Percentiles rank a stretch among this genome's conserved stretches.
phyloP scores from a whole-genome alignment of 257 asterid species.

The Ehretia macrophylla region DNA sequence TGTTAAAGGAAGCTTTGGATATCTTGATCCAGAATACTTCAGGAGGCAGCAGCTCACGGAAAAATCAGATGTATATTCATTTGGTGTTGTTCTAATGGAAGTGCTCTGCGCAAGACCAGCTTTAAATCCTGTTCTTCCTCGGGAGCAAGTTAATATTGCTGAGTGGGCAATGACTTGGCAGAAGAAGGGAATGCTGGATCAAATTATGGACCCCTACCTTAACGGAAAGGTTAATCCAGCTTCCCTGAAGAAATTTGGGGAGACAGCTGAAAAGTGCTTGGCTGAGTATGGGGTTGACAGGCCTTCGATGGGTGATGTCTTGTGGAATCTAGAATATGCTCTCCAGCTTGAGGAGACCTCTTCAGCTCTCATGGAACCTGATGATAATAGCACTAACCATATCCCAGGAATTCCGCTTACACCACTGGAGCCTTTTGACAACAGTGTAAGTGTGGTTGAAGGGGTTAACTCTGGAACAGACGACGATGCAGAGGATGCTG shows the following conservation, averaged over 20 bases:
- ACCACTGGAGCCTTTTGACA: slow-evolving; percentile 29
- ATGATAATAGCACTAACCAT: slow-evolving; percentile 46
- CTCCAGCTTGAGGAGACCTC: slow-evolving; percentile 46
- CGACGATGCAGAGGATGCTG: slow-evolving; percentile 38
- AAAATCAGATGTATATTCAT: slow-evolving; percentile 47
- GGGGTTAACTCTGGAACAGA: slow-evolving; percentile 30
- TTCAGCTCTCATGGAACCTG: slow-evolving; percentile 38
- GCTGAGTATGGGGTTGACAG: slow-evolving; percentile 49
- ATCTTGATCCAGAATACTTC: slow-evolving; percentile 51
- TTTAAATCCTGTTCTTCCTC: slow-evolving; percentile 41
- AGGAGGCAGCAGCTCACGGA: slow-evolving; percentile 49
- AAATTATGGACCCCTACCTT: slow-evolving; percentile 33
- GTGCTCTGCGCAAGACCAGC: slow-evolving; percentile 54
- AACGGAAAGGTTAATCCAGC: slow-evolving; percentile 35
- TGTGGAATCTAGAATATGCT: slow-evolving; percentile 45
- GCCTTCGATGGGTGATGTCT: slow-evolving; percentile 57
- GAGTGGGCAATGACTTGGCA: slow-evolving; percentile 54
- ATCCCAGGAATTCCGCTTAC: slow-evolving; percentile 40
- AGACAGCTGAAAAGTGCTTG: slow-evolving; percentile 45
- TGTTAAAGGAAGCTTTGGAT: slow-evolving; percentile 46
- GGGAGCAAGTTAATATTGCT: slow-evolving; percentile 49
- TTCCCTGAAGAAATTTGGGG: slow-evolving; percentile 43
- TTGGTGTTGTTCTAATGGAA: slow-evolving; percentile 53
- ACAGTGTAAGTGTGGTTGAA: slow-evolving; percentile 34
- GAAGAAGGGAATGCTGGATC: slow-evolving; percentile 43